phyloP scores from a whole-genome alignment of 2,329 filamentous ascomycete genomes.

The Trichoderma sp. region DNA sequence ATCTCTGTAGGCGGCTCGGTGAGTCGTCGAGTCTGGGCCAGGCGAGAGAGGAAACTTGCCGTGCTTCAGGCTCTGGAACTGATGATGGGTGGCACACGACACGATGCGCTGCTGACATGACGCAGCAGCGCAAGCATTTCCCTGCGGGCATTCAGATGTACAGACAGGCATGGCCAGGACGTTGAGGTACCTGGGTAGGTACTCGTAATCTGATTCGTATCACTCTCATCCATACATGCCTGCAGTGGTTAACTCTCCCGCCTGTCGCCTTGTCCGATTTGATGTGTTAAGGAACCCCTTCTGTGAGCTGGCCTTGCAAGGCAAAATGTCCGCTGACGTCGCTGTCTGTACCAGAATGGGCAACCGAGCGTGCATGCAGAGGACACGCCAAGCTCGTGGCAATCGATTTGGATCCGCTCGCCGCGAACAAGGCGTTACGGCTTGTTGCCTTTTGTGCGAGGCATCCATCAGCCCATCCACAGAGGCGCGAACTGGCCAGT shows the following conservation, averaged over 20 bases:
- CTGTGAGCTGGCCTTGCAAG: constrained; percentile 21
- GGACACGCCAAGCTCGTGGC: neutral
- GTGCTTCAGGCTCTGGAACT: neutral
- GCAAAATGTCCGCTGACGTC: constrained; percentile 23
- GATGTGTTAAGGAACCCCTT: neutral
- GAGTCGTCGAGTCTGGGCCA: neutral
- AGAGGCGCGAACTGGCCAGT: neutral
- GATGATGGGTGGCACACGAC: constrained; percentile 25
- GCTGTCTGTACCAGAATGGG: neutral
- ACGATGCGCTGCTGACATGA: constrained; percentile 28
- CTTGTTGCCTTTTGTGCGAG: neutral
- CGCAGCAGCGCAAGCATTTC: neutral
- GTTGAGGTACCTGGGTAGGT: neutral
- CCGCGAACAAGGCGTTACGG: too few species aligned
- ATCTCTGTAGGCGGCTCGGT: constrained; percentile 8
- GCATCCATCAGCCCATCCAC: neutral
- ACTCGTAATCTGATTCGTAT: neutral
- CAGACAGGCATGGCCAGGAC: neutral
- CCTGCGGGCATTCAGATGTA: neutral
- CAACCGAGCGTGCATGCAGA: neutral
- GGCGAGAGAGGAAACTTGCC: neutral
- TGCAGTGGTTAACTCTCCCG: constrained; percentile 11
- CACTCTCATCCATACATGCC: neutral
- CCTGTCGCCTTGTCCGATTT: constrained; percentile 21
- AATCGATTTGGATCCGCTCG: neutral